phyloP scores from a whole-genome alignment of 2,329 filamentous ascomycete species.

The Coniosporium tulheliwenetii region DNA sequence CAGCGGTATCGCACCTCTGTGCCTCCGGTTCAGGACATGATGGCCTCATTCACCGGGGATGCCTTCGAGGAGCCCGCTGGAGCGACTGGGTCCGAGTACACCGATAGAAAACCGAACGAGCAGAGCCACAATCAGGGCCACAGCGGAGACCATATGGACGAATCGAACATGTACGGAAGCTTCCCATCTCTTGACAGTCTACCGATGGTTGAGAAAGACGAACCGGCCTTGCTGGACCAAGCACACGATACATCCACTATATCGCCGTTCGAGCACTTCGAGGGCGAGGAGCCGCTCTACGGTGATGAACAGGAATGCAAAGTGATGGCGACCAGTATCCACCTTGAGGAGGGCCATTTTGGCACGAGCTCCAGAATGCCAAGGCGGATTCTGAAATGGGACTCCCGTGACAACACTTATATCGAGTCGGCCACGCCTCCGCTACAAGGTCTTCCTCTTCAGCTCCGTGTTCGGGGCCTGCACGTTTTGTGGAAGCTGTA shows the following conservation, averaged over 20 bases:
- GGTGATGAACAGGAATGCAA: constrained; percentile 32
- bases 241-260: too few species aligned
- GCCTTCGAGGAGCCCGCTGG: constrained; percentile 36
- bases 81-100: not conserved
- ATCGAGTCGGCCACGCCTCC: constrained; percentile 47
- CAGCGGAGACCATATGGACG: not conserved
- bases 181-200: constrained; percentile 31
- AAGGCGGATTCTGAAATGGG: constrained; percentile 35
- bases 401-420: constrained; percentile 62
- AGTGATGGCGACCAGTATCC: constrained; percentile 23
- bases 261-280: constrained; percentile 37
- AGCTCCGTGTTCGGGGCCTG: constrained; percentile 66
- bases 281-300: constrained; percentile 26
- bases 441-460: constrained; percentile 53
- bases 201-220: constrained; percentile 23
- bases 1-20: constrained; percentile 78
- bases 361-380: constrained; percentile 38
- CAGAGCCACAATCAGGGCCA: too few species aligned
- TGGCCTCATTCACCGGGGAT: constrained; percentile 80
- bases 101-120: too few species aligned
- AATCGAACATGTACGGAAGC: constrained; percentile 34
- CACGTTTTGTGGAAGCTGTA: constrained; percentile 96
- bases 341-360: constrained; percentile 69
- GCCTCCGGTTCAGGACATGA: constrained; percentile 71
- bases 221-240: constrained; percentile 22